Evolutionary conservation across 305 asterid species (phyloP).

Genomic region (Ilex paraguariensis): DNA sequence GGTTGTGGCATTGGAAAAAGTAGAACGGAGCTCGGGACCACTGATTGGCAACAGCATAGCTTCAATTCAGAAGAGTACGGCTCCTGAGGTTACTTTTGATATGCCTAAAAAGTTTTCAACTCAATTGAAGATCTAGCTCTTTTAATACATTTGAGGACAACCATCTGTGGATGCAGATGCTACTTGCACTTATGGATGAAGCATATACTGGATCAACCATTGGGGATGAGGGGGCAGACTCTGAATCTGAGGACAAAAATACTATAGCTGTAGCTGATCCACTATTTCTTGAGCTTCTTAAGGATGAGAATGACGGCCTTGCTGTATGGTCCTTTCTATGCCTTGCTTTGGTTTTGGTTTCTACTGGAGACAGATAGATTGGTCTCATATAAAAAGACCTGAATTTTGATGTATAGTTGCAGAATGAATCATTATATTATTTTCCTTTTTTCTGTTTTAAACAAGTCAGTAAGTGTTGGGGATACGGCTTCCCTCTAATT

Average conservation of each 20-base stretch:
- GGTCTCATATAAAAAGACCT: no score
- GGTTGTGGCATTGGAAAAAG: conserved; percentile 93
- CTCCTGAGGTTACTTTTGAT: conserved; percentile 69
- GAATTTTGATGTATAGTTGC: not conserved
- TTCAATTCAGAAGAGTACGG: conserved; percentile 90
- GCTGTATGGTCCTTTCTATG: conserved; percentile 60
- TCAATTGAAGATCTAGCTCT: conserved; percentile 2
- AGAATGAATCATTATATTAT: conserved; percentile 8
- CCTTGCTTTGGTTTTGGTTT: conserved; percentile 7
- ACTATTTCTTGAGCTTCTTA: conserved; percentile 89
- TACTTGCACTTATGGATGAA: conserved; percentile 95
- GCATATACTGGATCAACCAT: conserved; percentile 94
- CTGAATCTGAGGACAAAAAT: conserved; percentile 85
- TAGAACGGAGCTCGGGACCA: conserved; percentile 82
- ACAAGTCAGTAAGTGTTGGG: no score
- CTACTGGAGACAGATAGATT: not conserved
- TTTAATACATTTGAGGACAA: conserved; percentile 12
- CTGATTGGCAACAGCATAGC: conserved; percentile 93
- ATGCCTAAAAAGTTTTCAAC: conserved; percentile 10
- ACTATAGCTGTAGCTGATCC: conserved; percentile 75
- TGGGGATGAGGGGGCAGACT: conserved; percentile 92
- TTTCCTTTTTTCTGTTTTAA: conserved; percentile 3
- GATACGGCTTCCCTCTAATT: not conserved
- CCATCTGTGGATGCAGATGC: conserved; percentile 53
- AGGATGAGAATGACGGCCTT: conserved; percentile 97